These are phyloP conservation scores for Zygosaccharomyces lentus DNA, from an alignment of 805 yeast species.

Conservation along the genomic window DNA sequence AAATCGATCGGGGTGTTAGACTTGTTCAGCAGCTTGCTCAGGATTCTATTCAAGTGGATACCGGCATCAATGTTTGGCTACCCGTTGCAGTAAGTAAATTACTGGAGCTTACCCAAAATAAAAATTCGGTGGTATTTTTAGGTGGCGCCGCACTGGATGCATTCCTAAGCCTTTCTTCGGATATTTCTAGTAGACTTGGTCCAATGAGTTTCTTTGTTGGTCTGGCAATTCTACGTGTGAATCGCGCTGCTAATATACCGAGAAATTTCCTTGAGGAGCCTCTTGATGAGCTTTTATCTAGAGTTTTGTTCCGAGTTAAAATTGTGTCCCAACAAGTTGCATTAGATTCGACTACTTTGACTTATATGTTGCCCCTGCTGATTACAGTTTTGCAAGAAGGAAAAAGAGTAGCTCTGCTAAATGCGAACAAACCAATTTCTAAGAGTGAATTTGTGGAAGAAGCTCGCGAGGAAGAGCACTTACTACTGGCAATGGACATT, in stretches of 20 bases:
- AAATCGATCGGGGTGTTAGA: conserved; percentile 47
- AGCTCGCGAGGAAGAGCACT: conserved; percentile 83
- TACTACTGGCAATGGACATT: conserved; percentile 71
- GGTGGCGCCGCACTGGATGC: conserved; percentile 45
- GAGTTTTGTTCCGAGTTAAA: conserved; percentile 71
- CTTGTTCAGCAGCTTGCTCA: conserved; percentile 52
- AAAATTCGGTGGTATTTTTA: conserved; percentile 36
- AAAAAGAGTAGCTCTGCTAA: conserved; percentile 49
- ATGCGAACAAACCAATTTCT: conserved; percentile 47
- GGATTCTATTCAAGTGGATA: conserved; percentile 50
- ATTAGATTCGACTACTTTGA: conserved; percentile 62
- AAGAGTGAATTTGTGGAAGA: conserved; percentile 75
- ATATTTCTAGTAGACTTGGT: conserved; percentile 50
- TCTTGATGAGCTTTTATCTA: conserved; percentile 49
- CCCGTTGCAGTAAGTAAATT: conserved; percentile 55
- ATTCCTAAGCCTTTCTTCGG: conserved; percentile 51
- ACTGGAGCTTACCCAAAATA: conserved; percentile 42
- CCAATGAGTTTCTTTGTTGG: conserved; percentile 54
- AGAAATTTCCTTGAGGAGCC: conserved; percentile 48
- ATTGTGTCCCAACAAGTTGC: conserved; percentile 69
- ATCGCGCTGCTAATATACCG: conserved; percentile 44
- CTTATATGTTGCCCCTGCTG: conserved; percentile 72
- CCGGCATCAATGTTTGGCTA: conserved; percentile 68
- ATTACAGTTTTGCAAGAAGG: conserved; percentile 65
- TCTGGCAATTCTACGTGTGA: conserved; percentile 60